phyloP scores from a whole-genome alignment of 129 eudicot genomes.

The Saussurea involucrata region DNA sequence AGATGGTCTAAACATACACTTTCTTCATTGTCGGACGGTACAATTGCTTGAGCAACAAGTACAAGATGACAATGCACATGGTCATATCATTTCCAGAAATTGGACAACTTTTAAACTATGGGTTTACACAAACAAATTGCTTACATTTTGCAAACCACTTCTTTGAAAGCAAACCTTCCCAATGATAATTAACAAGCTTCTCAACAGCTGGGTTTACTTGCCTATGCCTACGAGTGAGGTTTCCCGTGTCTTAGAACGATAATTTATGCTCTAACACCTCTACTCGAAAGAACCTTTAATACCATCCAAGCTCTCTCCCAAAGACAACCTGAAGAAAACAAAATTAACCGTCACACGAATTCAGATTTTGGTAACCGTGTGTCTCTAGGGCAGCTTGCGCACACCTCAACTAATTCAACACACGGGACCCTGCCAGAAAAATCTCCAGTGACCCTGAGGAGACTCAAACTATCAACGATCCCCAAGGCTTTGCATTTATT shows the following conservation, averaged over 20 bases:
- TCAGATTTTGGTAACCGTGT: not conserved
- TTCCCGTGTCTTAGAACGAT: not conserved
- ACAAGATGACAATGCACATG: constrained; percentile 1
- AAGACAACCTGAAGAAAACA: constrained; percentile 54
- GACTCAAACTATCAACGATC: not conserved
- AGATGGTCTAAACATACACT: not conserved
- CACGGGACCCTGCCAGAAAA: not conserved
- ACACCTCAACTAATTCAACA: not conserved
- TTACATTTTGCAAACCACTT: not conserved
- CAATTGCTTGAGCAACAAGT: not conserved
- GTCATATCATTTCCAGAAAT: not conserved
- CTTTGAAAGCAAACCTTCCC: not conserved
- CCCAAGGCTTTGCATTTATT: not conserved
- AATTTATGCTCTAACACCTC: not conserved
- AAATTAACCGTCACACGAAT: not conserved
- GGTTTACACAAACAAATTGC: constrained; percentile 7
- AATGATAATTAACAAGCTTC: not conserved
- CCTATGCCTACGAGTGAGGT: not conserved
- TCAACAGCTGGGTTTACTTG: not conserved
- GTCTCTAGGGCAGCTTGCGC: not conserved
- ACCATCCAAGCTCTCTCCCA: constrained; percentile 90
- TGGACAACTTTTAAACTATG: not conserved
- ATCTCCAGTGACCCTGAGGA: not conserved
- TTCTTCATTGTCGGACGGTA: not conserved
- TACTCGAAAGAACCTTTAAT: constrained; percentile 60